Conservation (phyloP, 192 early-diverging fungal genomes). For the Coemansia sp. region DNA sequence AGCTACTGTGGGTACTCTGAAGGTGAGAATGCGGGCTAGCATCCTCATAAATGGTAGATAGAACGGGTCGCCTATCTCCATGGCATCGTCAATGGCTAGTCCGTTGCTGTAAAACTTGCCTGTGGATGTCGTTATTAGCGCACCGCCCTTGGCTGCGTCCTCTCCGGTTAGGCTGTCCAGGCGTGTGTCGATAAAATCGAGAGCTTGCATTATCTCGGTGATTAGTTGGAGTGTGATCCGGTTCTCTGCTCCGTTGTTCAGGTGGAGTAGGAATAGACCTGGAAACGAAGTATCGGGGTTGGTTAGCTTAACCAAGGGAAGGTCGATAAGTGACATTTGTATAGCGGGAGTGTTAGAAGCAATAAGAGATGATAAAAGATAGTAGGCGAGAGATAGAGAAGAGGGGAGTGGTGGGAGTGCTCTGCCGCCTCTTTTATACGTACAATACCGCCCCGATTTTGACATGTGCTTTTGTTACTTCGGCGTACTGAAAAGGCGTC, state of each 20-base stretch:
- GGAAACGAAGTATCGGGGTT: constrained; percentile 39
- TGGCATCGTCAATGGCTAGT: constrained; percentile 58
- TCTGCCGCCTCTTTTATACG: neutral
- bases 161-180: constrained; percentile 46
- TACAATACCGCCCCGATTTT: neutral
- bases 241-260: constrained; percentile 65
- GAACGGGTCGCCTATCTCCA: constrained; percentile 53
- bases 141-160: constrained; percentile 50
- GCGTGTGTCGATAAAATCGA: constrained; percentile 59
- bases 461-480: constrained; percentile 1
- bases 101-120: constrained; percentile 78
- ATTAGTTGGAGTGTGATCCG: constrained; percentile 66
- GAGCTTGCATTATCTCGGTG: constrained; percentile 57
- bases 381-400: neutral
- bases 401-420: too few species aligned
- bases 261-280: constrained; percentile 62
- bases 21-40: constrained; percentile 64
- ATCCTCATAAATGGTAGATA: constrained; percentile 57
- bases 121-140: constrained; percentile 62
- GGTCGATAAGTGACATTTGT: constrained; percentile 42
- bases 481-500: neutral
- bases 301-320: constrained; percentile 46
- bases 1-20: constrained; percentile 70
- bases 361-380: neutral
- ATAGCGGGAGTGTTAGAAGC: too few species aligned